Percentiles rank a stretch among this genome's conserved stretches.
These are phyloP conservation scores for Camelina laxa DNA, from an alignment of 345 rosid species.

Conservation along the genomic window DNA sequence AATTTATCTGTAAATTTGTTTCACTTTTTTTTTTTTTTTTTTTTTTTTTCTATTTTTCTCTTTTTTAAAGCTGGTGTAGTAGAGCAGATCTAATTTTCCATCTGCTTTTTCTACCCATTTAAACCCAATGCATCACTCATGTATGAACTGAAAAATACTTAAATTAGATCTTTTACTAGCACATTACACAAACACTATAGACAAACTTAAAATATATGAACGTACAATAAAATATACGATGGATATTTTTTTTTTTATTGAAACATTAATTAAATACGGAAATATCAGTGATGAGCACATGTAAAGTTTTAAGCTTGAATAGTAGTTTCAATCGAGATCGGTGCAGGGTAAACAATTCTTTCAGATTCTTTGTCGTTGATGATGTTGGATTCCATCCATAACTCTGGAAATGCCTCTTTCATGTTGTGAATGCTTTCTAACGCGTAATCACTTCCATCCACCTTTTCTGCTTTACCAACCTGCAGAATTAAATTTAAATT, in stretches of 20 bases:
- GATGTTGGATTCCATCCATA: constrained; percentile 58
- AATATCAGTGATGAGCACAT: not conserved
- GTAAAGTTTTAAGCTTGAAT: constrained; percentile 44
- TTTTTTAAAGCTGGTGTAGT: too few species aligned
- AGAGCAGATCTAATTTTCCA: too few species aligned
- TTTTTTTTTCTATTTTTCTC: too few species aligned
- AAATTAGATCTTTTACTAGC: too few species aligned
- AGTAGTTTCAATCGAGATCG: constrained; percentile 60
- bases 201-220: too few species aligned
- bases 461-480: constrained; percentile 72
- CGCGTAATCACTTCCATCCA: constrained; percentile 75
- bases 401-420: constrained; percentile 74
- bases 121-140: too few species aligned
- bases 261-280: not conserved
- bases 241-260: not conserved
- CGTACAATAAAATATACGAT: not conserved
- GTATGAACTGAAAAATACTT: too few species aligned
- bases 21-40: too few species aligned
- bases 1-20: too few species aligned
- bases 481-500: constrained; percentile 42
- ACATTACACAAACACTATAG: too few species aligned
- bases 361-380: constrained; percentile 47
- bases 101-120: too few species aligned
- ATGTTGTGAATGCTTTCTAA: constrained; percentile 83
- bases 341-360: constrained; percentile 42